phyloP scores from a whole-genome alignment of 805 yeast genomes.

The Zygotorulaspora sp. region DNA sequence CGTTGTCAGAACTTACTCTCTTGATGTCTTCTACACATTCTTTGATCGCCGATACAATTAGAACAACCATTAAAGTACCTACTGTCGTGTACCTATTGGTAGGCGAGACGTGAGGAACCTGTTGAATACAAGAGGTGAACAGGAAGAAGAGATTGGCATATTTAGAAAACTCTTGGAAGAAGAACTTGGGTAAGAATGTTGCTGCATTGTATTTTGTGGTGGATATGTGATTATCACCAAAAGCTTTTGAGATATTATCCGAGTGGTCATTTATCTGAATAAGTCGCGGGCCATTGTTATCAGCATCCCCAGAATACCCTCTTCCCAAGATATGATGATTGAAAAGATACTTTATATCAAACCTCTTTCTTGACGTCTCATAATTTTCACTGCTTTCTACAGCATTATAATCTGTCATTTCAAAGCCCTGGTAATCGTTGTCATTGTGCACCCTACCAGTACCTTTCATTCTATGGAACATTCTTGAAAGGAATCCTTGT shows the following conservation, averaged over 20 bases:
- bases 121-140: slow-evolving; percentile 90
- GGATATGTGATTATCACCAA: slow-evolving; percentile 78
- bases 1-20: slow-evolving; percentile 82
- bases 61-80: slow-evolving; percentile 80
- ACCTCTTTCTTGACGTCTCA: slow-evolving; percentile 34
- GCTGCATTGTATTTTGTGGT: slow-evolving; percentile 94
- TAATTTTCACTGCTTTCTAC: slow-evolving; percentile 25
- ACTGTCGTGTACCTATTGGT: slow-evolving; percentile 94
- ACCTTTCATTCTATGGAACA: slow-evolving; percentile 18
- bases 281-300: slow-evolving; percentile 50
- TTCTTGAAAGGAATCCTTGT: slow-evolving; percentile 21
- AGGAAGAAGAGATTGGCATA: slow-evolving; percentile 93
- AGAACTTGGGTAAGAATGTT: slow-evolving; percentile 89
- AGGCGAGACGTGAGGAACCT: slow-evolving; percentile 94
- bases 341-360: slow-evolving; percentile 39
- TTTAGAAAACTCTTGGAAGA: slow-evolving; percentile 94
- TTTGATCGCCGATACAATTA: slow-evolving; percentile 86
- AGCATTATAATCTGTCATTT: slow-evolving; percentile 31
- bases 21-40: slow-evolving; percentile 89
- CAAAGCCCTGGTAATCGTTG: slow-evolving; percentile 23
- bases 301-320: slow-evolving; percentile 9
- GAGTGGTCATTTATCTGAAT: slow-evolving; percentile 61
- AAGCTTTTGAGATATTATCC: slow-evolving; percentile 52
- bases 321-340: slow-evolving; percentile 36
- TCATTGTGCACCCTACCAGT: slow-evolving; percentile 15